Evolutionary conservation across 1,284 basidiomycete species (phyloP).

Genomic region (Pyrrhoderma lamaoense): DNA sequence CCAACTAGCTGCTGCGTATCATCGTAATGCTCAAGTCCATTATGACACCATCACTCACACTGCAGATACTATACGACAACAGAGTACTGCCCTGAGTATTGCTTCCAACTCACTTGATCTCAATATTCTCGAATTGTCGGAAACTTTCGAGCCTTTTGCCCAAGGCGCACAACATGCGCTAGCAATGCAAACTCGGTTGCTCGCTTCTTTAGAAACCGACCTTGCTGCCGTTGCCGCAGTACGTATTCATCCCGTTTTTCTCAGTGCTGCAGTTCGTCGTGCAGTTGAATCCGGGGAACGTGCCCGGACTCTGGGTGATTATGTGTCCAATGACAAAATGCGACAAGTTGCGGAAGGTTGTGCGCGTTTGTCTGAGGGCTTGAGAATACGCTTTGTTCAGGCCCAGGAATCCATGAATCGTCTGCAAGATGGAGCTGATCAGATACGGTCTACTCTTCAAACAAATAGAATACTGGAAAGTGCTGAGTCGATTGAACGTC

Average conservation of each 20-base stretch:
- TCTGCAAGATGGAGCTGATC: conserved; percentile 52
- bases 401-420: conserved; percentile 46
- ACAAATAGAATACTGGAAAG: conserved; percentile 47
- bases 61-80: conserved; percentile 46
- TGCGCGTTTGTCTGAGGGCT: conserved; percentile 52
- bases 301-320: conserved; percentile 67
- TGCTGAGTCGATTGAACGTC: conserved; percentile 44
- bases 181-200: conserved; percentile 50
- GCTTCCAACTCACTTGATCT: conserved; percentile 62
- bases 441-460: conserved; percentile 44
- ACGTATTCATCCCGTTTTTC: conserved; percentile 63
- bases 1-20: conserved; percentile 55
- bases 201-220: conserved; percentile 58
- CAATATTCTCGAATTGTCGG: conserved; percentile 58
- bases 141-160: conserved; percentile 61
- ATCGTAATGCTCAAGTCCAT: conserved; percentile 54
- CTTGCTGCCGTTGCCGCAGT: conserved; percentile 60
- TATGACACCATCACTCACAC: conserved; percentile 48
- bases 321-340: conserved; percentile 74
- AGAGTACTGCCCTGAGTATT: conserved; percentile 60
- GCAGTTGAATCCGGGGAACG: conserved; percentile 63
- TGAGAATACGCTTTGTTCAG: conserved; percentile 45
- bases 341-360: conserved; percentile 70
- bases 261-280: conserved; percentile 54
- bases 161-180: conserved; percentile 50